Conservation (phyloP, 2,329 filamentous ascomycete species). For the Paecilomyces sp. region DNA sequence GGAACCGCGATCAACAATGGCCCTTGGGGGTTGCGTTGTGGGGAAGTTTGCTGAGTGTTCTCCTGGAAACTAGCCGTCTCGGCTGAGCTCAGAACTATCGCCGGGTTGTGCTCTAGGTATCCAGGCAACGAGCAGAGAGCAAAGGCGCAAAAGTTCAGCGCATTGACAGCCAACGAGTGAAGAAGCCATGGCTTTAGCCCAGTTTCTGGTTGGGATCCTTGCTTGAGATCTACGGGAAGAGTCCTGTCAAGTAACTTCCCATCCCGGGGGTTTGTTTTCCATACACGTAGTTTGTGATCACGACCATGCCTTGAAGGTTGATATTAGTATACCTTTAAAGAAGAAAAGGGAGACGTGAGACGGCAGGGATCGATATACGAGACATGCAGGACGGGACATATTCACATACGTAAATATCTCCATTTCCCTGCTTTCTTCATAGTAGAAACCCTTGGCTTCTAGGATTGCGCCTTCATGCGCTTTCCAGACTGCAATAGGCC, state of each 20-base stretch:
- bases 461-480: slow-evolving; percentile 74
- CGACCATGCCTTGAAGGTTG: slow-evolving; percentile 66
- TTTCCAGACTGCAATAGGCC: slow-evolving; percentile 77
- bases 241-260: slow-evolving; percentile 50
- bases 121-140: slow-evolving; percentile 46
- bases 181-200: slow-evolving; percentile 69
- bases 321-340: slow-evolving; percentile 8
- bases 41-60: slow-evolving; percentile 3
- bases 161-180: slow-evolving; percentile 77
- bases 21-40: slow-evolving; percentile 6
- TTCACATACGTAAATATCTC: slow-evolving; percentile 72
- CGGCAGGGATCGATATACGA: slow-evolving; percentile 1
- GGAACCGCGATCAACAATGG: slow-evolving; percentile 69
- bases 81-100: slow-evolving; percentile 8
- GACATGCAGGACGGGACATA: not conserved
- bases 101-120: not conserved
- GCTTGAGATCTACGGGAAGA: slow-evolving; percentile 61
- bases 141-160: slow-evolving; percentile 92
- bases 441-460: slow-evolving; percentile 63
- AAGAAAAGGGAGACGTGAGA: not conserved
- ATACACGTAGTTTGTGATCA: slow-evolving; percentile 79
- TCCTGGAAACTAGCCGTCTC: slow-evolving; percentile 14
- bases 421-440: slow-evolving; percentile 32
- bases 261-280: slow-evolving; percentile 66
- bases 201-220: slow-evolving; percentile 34